Evolutionary conservation across 106 monocot genomes (phyloP), one percentile per base, ranked within the genome.

Genomic region (Acorus calamus): DNA sequence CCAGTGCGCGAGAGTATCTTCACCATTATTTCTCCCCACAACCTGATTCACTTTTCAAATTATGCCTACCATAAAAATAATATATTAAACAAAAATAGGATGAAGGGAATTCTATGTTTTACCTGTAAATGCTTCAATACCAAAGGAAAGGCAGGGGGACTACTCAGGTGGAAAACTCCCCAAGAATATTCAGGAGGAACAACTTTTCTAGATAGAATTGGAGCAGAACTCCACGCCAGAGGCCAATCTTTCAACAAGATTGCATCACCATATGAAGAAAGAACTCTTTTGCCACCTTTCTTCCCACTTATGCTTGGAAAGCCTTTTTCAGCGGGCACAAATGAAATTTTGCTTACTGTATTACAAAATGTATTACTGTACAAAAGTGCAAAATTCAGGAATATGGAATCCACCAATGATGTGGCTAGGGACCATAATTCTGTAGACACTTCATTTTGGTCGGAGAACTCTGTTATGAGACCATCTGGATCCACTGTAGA

Each of bases 161-260:
- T 98, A 69, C 85, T 80, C 14, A 98, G 69, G 10, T 81, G 82
- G 67, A 98, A 88, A 57, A 88, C 87, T 49, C 80, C 88, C 80
- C 87, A 82, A 67, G 98, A 85, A 83, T 79, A 98, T 68, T 98
- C 98, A 73, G 98, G 98, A 72, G 98, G 98, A 77, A 98, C 57
- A 55, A 77, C 72, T 74, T 73, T 85, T 54, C 77, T 92, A 45
- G 68, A 55, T 61, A 98, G 72, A 53, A 92, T 98, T 4, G 98
- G 92, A 70, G 98, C 82, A 75, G 83, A 74, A 70, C 91, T 88
- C 98, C 98, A 98, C 7, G 88, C 91, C 62, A 98, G 54, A 66
- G 98, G 91, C 91, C 91, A 98, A 75, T 98, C 98, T 66, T 82
- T 87, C 56, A 83, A 70, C 63, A 98, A 69, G 50, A 86, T 88